A percentile compares a stretch with the other conserved stretches of the same genome.
Conservation (phyloP, 495 filamentous ascomycete species). For the Penicillium waksmanii region DNA sequence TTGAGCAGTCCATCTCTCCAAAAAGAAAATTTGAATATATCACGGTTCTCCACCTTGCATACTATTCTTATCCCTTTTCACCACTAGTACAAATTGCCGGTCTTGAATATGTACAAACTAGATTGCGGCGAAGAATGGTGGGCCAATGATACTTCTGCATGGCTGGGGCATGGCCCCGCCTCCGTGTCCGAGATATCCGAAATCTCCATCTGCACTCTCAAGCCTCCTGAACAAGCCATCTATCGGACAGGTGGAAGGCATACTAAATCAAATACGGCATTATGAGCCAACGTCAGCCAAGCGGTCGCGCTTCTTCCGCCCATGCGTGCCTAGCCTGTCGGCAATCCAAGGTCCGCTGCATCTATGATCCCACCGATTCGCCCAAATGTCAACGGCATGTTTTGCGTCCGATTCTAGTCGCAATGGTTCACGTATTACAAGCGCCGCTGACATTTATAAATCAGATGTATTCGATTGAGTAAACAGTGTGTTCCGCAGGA, state of each 20-base stretch:
- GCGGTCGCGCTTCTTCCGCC: not conserved
- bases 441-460: no score
- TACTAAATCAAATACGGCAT: not conserved
- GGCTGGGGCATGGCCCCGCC: not conserved
- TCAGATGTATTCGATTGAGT: conserved; percentile 11
- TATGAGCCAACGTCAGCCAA: not conserved
- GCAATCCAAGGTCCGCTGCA: conserved; percentile 5
- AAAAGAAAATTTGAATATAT: no score
- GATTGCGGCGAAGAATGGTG: not conserved
- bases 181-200: conserved; percentile 9
- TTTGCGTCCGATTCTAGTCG: not conserved
- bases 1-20: no score
- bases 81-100: not conserved
- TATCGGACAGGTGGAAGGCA: not conserved
- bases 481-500: conserved; percentile 15
- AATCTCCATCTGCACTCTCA: not conserved
- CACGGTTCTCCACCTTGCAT: not conserved
- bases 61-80: not conserved
- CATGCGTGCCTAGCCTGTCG: conserved; percentile 3
- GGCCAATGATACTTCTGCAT: not conserved
- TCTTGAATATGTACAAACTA: not conserved
- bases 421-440: no score
- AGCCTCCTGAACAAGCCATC: not conserved
- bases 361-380: not conserved
- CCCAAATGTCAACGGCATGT: not conserved